Evolutionary conservation across 2,329 filamentous ascomycete species (phyloP), one percentile per base, ranked within the genome.

Genomic region (Diaporthe batatas): DNA sequence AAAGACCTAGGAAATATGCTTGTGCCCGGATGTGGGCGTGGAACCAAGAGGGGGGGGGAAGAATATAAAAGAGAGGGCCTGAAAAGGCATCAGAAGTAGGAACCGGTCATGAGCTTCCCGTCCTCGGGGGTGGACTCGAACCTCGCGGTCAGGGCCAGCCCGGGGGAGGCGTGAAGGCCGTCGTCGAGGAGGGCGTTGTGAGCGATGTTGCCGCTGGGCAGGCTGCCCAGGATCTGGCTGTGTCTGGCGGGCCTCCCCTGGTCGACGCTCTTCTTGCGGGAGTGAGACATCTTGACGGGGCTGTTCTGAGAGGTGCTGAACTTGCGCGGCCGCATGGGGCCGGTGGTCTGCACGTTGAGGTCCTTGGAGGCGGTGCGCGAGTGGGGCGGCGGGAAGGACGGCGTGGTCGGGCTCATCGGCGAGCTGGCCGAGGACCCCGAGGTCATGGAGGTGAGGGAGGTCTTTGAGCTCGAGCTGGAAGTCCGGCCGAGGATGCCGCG

Each of bases 271-370:
- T 58, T 55, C 71, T 74, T 74, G 25, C 65, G 72, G 8, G 71
- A 68, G 44, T 71, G 68, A n/a, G 42, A 68, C n/a, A 54, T 57
- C 44, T 73, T 74, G 58, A 65, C 57, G 8, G 73, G 73, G 58
- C 71, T 74, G 62, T 70, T 57, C 55, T 70, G 70, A n/a, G 73
- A 73, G 6, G 73, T 74, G 71, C 73, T 74, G 54, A 74, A 74
- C 67, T 74, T 74, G 29, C 73, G 55, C 6, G 73, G 73, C 12
- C 73, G 34, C 32, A 55, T 47, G 16, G 73, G 73, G 1, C 68
- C 58, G 2, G 44, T 49, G 29, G 42, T 2, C 39, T 39, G 39
- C 23, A 29, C 23, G 54, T 16, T 36, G 51, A 71, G 58, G 44
- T 74, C 70, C 53, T 73, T 72, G 12, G 65, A 58, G 6, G 73